These are phyloP conservation scores for Cyphellophora attinorum DNA, from an alignment of 2,329 filamentous ascomycete species.

Conservation along the genomic window DNA sequence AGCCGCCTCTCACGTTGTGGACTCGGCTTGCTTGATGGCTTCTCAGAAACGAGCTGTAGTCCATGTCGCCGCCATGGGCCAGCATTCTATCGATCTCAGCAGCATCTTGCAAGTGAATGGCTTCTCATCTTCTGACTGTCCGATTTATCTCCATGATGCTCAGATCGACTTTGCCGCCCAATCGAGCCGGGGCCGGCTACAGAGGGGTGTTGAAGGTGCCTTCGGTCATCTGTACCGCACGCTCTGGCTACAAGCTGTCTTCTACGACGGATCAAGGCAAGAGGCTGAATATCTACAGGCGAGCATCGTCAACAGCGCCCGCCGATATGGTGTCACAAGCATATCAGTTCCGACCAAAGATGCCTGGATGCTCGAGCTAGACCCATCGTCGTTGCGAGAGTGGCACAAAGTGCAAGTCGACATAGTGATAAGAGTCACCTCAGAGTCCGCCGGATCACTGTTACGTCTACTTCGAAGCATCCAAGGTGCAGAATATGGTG, in stretches of 20 bases:
- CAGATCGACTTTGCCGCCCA: conserved; percentile 62
- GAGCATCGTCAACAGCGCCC: conserved; percentile 26
- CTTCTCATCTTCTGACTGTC: conserved; percentile 57
- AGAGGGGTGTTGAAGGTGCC: conserved; percentile 53
- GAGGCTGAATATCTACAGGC: conserved; percentile 72
- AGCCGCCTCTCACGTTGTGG: conserved; percentile 63
- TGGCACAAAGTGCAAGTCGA: conserved; percentile 76
- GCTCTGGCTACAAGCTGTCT: conserved; percentile 66
- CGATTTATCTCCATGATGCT: conserved; percentile 61
- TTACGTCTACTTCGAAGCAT: conserved; percentile 66
- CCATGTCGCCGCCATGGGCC: conserved; percentile 71
- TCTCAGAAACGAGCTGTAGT: conserved; percentile 59
- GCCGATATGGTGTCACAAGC: neutral
- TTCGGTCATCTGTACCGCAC: conserved; percentile 62
- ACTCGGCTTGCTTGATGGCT: conserved; percentile 82
- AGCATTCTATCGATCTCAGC: conserved; percentile 58
- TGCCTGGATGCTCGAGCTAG: conserved; percentile 59
- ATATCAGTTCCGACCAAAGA: neutral
- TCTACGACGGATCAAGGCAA: conserved; percentile 56
- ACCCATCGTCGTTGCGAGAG: conserved; percentile 36
- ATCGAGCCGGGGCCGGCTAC: conserved; percentile 62
- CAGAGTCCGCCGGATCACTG: conserved; percentile 16
- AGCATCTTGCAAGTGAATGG: conserved; percentile 70
- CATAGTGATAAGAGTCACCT: conserved; percentile 65
- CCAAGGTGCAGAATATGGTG: conserved; percentile 63